phyloP scores from a whole-genome alignment of 2,329 filamentous ascomycete genomes.

The Cercospora nicotianae region DNA sequence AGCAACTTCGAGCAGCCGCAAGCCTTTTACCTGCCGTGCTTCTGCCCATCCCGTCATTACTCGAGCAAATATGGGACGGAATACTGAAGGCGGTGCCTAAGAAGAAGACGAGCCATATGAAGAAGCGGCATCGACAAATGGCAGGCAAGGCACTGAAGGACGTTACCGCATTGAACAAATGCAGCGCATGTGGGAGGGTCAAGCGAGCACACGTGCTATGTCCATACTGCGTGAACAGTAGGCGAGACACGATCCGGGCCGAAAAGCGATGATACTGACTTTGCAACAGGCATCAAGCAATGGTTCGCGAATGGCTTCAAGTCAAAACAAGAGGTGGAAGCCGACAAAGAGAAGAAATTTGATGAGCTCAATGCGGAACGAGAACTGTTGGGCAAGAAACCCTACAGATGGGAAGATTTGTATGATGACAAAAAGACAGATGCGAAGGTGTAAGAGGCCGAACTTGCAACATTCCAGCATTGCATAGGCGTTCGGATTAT shows the following conservation, averaged over 20 bases:
- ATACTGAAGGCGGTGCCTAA: constrained; percentile 91
- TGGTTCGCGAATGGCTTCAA: constrained; percentile 41
- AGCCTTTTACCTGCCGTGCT: constrained; percentile 55
- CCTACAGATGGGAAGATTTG: constrained; percentile 29
- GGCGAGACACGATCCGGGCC: constrained; percentile 35
- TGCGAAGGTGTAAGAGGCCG: constrained; percentile 10
- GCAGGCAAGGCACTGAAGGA: constrained; percentile 94
- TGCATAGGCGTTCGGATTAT: constrained; percentile 4
- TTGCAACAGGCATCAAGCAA: constrained; percentile 35
- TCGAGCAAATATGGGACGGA: constrained; percentile 88
- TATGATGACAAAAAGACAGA: constrained; percentile 28
- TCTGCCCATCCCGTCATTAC: constrained; percentile 66
- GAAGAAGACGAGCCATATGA: constrained; percentile 97
- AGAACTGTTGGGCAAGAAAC: constrained; percentile 27
- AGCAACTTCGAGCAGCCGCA: constrained; percentile 43
- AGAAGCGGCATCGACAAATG: constrained; percentile 90
- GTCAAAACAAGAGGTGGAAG: constrained; percentile 30
- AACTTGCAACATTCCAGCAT: background rate
- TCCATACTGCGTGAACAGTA: constrained; percentile 81
- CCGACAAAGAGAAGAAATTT: constrained; percentile 26
- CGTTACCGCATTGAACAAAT: constrained; percentile 81
- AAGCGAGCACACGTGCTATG: constrained; percentile 91
- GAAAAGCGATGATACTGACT: constrained; percentile 2
- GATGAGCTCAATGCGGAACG: constrained; percentile 32
- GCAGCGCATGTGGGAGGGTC: constrained; percentile 79